Evolutionary conservation across 352 stramenopile species (phyloP), one percentile per base, ranked within the genome.

Genomic region (Albugo candida): DNA sequence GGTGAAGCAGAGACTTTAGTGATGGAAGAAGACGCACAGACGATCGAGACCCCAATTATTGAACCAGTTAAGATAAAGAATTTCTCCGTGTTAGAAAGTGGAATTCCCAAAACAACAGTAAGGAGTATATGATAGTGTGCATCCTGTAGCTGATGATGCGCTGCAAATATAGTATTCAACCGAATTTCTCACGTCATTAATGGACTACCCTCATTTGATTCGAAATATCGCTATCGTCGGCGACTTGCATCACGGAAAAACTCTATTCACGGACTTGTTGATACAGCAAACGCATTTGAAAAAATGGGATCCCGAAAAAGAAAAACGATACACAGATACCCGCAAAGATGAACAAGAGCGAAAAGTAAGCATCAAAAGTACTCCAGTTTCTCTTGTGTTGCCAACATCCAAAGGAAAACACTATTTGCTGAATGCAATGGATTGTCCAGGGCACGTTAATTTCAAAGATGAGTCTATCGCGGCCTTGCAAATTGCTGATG

Each of bases 1-100:
- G 87, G 89, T 12, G 93, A 97, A 39, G 93, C 85, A 2, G 91
- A 98, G 50, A 97, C 93, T 31, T 74, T 98, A 2, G 93, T 98
- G 13, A 88, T 98, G 60, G 95, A 99, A 59, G 95, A 99, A 62
- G 96, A 99, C 72, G 89, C 94, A 27, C 96, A 99, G 70, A 81
- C 92, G 31, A 93, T 99, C 48, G 88, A 97, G 56, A 95, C 95
- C 55, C 95, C 96, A 13, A 94, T 99, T 54, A 93, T 99, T 39
- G 92, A 97, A 60, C 93, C 95, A 0, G 75, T 98, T 0, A 79
- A 84, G 49, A 70, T 81, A 37, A 97, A 98, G 60, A 84, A 60
- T 11, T 98, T 98, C 71, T 89, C 79, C 4, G 61, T 83, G 36
- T 61, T 95, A 16, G 73, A 93, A 39, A 81, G 92, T 45, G 70